Evolutionary conservation across 1,284 basidiomycete genomes (phyloP), one percentile per base, ranked within the genome.

Genomic region (Thecaphora thlaspeos): DNA sequence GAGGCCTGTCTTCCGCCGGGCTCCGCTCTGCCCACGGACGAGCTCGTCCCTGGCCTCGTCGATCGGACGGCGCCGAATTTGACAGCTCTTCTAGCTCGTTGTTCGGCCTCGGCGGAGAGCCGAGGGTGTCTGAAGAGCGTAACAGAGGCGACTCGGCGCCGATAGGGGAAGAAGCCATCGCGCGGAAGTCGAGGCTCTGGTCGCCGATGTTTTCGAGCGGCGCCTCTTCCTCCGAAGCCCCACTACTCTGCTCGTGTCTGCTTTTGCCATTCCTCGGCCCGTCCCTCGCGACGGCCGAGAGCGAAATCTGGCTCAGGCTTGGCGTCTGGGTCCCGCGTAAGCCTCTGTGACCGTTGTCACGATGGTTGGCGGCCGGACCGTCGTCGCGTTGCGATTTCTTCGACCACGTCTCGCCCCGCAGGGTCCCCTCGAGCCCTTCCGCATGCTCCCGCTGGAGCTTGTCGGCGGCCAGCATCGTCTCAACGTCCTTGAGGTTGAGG

Each of bases 401-500:
- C n/a, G n/a, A n/a, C n/a, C n/a, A n/a, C n/a, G n/a, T n/a, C n/a
- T n/a, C n/a, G n/a, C n/a, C n/a, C n/a, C n/a, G n/a, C n/a, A n/a
- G n/a, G n/a, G n/a, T n/a, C n/a, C n/a, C n/a, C n/a, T n/a, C n/a
- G n/a, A n/a, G n/a, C n/a, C n/a, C n/a, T n/a, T n/a, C n/a, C n/a
- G n/a, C 7, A 3, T 11, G 11, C 32, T 34, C 32, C 7, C 32
- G 32, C 32, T 34, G 32, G 10, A 34, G 9, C 32, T 34, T 34
- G 32, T 34, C 32, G 9, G 32, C 32, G 7, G 32, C 32, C 32
- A 34, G 9, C 32, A 34, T 34, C 32, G 32, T 34, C 32, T 34
- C 32, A 24, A 65, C 21, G 17, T 64, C 56, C 2, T 34, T 18
- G 1, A 64, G 38, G 18, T 53, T 41, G 45, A 64, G 46, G n/a